Base-by-base conservation (phyloP, 805 yeast genomes). In the Starmerella potacharoeniae region DNA sequence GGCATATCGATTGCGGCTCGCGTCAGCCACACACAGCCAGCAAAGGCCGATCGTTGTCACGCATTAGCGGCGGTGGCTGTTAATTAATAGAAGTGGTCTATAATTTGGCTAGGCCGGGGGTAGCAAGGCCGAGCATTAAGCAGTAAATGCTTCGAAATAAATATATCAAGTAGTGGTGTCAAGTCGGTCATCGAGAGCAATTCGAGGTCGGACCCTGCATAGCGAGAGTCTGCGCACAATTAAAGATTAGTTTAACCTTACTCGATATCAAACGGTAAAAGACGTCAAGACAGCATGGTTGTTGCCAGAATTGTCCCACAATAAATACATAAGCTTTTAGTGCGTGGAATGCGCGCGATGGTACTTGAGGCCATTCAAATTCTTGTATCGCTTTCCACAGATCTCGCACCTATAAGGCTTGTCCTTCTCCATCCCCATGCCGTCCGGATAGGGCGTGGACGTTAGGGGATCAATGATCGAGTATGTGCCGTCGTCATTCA, bases 271-370 rank as follows among this genome's bases (percentile, higher is more conserved):
- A 7, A 43, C 34, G 46, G 14, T 11, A 30, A 29, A 33, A 28
- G 46, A 30, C 46, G 43, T 40, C 13, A 40, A 40, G 43, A 40
- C 43, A 40, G 43, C 43, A 13, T 6, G 29, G 13, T n/a, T 6
- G 28, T 43, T n/a, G 49, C 49, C 49, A 17, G 40, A 34, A 46
- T 28, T 46, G 49, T 46, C 51, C 48, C 29, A 52, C 37, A 40
- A 37, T 46, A 45, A 39, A 33, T 39, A 42, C 50, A 17, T 34
- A 31, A 54, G 34, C 35, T 37, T 10, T 55, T 69, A 90, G 74
- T 91, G 97, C 44, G 97, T 91, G n/a, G 97, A 83, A 71, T 93
- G 98, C 28, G 96, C 97, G 64, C 97, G 80, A 71, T 93, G 98
- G 70, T 93, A 93, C 71, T 93, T 93, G 70, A 93, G 76, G 31